A percentile compares a stretch with the other conserved stretches of the same genome.
These are phyloP conservation scores for Fusarium nisikadoi DNA, from an alignment of 2,329 filamentous ascomycete species.

Conservation along the genomic window DNA sequence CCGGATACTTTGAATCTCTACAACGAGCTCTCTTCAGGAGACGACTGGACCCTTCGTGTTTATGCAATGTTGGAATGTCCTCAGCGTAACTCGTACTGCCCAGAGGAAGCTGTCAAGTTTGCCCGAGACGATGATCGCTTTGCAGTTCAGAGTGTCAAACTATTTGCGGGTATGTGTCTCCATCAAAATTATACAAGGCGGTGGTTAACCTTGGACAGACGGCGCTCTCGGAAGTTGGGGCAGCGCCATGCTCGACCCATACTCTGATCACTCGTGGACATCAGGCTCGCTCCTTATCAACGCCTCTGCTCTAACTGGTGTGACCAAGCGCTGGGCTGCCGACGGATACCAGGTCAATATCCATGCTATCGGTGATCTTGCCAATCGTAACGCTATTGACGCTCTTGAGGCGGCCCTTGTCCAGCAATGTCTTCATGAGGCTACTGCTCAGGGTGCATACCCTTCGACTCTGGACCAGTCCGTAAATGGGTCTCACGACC, in stretches of 20 bases:
- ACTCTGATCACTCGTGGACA: conserved; percentile 69
- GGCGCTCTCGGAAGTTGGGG: conserved; percentile 78
- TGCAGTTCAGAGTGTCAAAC: conserved; percentile 71
- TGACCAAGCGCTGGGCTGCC: conserved; percentile 68
- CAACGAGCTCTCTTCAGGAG: conserved; percentile 57
- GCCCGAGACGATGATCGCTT: conserved; percentile 60
- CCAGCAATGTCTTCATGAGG: conserved; percentile 59
- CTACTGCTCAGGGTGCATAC: conserved; percentile 32
- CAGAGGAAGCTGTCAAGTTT: conserved; percentile 58
- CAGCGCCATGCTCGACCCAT: conserved; percentile 76
- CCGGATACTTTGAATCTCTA: conserved; percentile 66
- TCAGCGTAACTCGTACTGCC: conserved; percentile 72
- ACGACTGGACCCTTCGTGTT: conserved; percentile 70
- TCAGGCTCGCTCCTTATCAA: conserved; percentile 75
- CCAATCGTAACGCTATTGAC: conserved; percentile 72
- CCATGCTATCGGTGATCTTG: conserved; percentile 77
- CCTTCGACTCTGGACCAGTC: not conserved
- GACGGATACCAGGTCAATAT: conserved; percentile 76
- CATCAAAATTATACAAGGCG: too few species aligned
- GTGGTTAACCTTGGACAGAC: conserved; percentile 55
- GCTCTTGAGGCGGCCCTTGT: conserved; percentile 68
- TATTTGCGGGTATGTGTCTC: conserved; percentile 68
- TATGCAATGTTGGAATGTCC: conserved; percentile 76
- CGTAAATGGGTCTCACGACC: conserved; percentile 6
- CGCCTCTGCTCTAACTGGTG: conserved; percentile 63